phyloP scores from a whole-genome alignment of 139 green algal genomes.

The Chara braunii region DNA sequence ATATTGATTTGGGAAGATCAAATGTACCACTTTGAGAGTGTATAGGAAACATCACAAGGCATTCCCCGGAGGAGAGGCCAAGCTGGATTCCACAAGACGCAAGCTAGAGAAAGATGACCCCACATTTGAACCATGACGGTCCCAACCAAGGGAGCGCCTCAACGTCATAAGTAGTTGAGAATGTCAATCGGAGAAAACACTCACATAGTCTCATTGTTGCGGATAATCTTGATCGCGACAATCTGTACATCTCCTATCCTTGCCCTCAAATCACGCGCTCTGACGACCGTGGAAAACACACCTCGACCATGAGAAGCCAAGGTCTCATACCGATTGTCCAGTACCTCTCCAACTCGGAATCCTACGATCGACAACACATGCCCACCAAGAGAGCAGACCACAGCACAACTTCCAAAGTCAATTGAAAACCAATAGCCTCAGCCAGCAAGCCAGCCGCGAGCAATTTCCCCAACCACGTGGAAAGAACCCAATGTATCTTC shows the following conservation, averaged over 20 bases:
- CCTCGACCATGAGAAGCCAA: constrained; percentile 67
- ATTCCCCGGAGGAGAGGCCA: no score
- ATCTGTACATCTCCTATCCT: constrained; percentile 31
- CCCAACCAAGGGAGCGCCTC: neutral
- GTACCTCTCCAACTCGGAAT: constrained; percentile 84
- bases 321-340: constrained; percentile 73
- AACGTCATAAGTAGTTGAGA: neutral
- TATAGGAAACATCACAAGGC: no score
- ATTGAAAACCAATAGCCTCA: neutral
- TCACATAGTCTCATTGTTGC: constrained; percentile 75
- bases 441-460: neutral
- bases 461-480: neutral
- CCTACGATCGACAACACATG: neutral
- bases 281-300: constrained; percentile 89
- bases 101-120: no score
- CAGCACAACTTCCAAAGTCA: no score
- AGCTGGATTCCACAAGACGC: no score
- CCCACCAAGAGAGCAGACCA: no score
- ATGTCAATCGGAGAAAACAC: constrained; percentile 53
- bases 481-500: neutral
- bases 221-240: constrained; percentile 85
- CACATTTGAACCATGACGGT: no score
- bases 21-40: no score
- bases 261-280: constrained; percentile 61
- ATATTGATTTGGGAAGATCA: no score